A percentile compares a stretch with the other conserved stretches of the same genome.
Conservation (phyloP, 768 basidiomycete genomes). For the Kwoniella pini region DNA sequence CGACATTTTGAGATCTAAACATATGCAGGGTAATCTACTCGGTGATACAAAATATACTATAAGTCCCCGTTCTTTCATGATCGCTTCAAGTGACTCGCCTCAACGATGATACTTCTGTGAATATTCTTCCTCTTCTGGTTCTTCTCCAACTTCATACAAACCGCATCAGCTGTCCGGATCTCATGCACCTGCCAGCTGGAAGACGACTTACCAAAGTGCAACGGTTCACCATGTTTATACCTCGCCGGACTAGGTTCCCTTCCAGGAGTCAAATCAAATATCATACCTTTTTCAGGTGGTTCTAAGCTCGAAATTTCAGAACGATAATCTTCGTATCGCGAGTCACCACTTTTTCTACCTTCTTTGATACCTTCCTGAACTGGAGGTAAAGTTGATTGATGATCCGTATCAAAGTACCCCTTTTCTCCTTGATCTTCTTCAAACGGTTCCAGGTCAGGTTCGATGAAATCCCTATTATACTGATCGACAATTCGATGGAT, state of each 20-base stretch:
- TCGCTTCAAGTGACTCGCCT: too few relatives aligned
- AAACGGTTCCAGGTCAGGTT: not conserved
- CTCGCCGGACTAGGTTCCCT: conserved; percentile 51
- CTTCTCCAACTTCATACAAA: conserved; percentile 33
- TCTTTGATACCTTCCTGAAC: not conserved
- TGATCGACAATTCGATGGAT: conserved; percentile 23
- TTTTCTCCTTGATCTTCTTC: not conserved
- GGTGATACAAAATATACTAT: too few relatives aligned
- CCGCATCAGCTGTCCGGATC: not conserved
- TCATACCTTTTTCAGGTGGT: conserved; percentile 31
- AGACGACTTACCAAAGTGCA: conserved; percentile 46
- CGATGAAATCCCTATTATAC: conserved; percentile 16
- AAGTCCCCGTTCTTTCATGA: too few relatives aligned
- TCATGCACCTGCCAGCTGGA: not conserved
- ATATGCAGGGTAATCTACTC: too few relatives aligned
- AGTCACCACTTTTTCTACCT: not conserved
- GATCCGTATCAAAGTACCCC: conserved; percentile 5
- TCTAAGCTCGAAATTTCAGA: conserved; percentile 7
- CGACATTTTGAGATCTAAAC: too few relatives aligned
- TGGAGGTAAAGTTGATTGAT: not conserved
- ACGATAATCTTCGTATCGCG: not conserved
- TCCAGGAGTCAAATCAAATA: conserved; percentile 49
- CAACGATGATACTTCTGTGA: not conserved
- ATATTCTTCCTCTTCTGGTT: conserved; percentile 36
- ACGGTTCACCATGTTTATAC: conserved; percentile 50